A percentile compares a stretch with the other conserved stretches of the same genome.
Evolutionary conservation across 345 rosid genomes (phyloP).

Genomic region (Ailanthus altissimus): DNA sequence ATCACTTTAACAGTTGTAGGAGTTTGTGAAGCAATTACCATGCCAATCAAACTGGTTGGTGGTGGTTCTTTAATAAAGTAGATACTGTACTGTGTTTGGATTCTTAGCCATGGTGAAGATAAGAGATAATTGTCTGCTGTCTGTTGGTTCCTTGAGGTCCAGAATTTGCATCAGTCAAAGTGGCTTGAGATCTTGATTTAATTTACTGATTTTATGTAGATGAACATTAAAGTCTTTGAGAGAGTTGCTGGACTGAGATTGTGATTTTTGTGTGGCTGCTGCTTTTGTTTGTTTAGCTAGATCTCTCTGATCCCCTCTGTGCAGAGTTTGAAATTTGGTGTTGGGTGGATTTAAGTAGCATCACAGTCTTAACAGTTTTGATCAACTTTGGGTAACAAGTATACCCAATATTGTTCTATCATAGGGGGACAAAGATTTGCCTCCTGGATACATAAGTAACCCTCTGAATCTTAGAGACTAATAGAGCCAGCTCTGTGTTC

Average conservation of each 20-base stretch:
- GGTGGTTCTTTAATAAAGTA: background rate
- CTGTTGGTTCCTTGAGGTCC: slow-evolving; percentile 3
- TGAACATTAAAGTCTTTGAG: slow-evolving; percentile 14
- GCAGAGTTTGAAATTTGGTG: slow-evolving; percentile 7
- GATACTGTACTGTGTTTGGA: slow-evolving; percentile 10
- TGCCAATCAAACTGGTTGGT: slow-evolving; percentile 12
- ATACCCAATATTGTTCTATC: slow-evolving; percentile 7
- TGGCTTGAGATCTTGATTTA: slow-evolving; percentile 8
- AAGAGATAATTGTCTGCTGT: background rate
- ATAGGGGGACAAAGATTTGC: slow-evolving; percentile 16
- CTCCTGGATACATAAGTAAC: background rate
- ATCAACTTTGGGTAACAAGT: slow-evolving; percentile 15
- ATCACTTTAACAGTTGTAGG: background rate
- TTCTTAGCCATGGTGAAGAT: slow-evolving; percentile 4
- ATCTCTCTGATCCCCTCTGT: background rate
- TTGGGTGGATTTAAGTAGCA: slow-evolving; percentile 12
- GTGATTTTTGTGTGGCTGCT: background rate
- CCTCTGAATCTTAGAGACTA: slow-evolving; percentile 18
- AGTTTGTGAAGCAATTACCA: slow-evolving; percentile 18
- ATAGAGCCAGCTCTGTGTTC: slow-evolving; percentile 14
- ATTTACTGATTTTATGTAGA: slow-evolving; percentile 1
- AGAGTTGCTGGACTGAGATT: slow-evolving; percentile 18
- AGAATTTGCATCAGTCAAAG: background rate
- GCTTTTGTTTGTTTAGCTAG: slow-evolving; percentile 11
- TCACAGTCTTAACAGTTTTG: background rate